Conservation (phyloP, 2,329 filamentous ascomycete species). For the Neofusicoccum kwambonambiense region DNA sequence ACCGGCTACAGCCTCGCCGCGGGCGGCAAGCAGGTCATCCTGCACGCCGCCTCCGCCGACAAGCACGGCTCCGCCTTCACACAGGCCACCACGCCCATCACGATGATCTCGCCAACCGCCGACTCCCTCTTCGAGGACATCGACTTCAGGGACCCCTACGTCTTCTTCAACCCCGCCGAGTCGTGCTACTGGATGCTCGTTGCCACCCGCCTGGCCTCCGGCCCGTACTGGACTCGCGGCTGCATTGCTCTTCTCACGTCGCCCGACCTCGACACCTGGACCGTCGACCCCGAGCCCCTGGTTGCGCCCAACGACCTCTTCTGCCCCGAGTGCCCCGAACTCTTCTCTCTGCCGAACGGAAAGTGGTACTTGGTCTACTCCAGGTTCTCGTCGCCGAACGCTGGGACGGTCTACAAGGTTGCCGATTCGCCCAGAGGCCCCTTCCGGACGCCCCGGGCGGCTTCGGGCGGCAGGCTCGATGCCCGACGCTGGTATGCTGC, state of each 20-base stretch:
- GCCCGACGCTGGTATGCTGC: constrained; percentile 40
- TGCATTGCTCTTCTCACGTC: constrained; percentile 41
- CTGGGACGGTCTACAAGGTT: constrained; percentile 39
- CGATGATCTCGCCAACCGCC: constrained; percentile 23
- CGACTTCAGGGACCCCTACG: constrained; percentile 39
- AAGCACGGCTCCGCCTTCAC: constrained; percentile 31
- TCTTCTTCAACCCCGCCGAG: constrained; percentile 34
- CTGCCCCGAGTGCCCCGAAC: constrained; percentile 40
- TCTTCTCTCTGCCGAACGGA: constrained; percentile 35
- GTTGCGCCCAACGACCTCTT: constrained; percentile 38
- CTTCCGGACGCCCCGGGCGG: constrained; percentile 32
- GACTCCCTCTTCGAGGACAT: constrained; percentile 32
- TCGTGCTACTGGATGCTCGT: constrained; percentile 41
- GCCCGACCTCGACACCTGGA: constrained; percentile 33
- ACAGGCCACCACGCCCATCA: constrained; percentile 23
- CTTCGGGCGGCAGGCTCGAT: constrained; percentile 35
- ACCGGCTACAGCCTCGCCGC: constrained; percentile 36
- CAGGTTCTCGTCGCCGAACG: constrained; percentile 32
- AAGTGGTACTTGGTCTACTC: constrained; percentile 34
- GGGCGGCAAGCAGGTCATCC: constrained; percentile 35
- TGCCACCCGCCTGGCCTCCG: constrained; percentile 32
- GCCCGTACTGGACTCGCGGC: constrained; percentile 37
- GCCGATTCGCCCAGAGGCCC: constrained; percentile 37
- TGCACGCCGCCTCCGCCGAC: constrained; percentile 29
- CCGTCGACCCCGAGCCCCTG: constrained; percentile 31